phyloP scores from a whole-genome alignment of 805 yeast genomes.

The Alloascoidea africana region DNA sequence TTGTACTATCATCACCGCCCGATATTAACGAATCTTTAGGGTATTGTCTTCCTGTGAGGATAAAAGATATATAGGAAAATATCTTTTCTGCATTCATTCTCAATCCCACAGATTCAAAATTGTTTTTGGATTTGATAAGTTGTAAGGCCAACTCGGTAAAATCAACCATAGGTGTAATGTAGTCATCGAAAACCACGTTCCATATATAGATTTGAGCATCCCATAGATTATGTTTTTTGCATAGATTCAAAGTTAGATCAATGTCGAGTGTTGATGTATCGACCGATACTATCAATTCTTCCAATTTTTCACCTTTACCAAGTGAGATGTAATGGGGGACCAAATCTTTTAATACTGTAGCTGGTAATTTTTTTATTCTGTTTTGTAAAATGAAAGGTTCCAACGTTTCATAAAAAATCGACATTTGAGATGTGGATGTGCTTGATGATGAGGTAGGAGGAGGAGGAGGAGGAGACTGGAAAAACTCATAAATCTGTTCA shows the following conservation, averaged over 20 bases:
- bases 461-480: no score
- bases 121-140: slow-evolving; percentile 5
- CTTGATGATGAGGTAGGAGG: no score
- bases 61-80: slow-evolving; percentile 49
- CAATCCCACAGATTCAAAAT: slow-evolving; percentile 9
- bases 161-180: slow-evolving; percentile 51
- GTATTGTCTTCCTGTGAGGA: slow-evolving; percentile 64
- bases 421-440: slow-evolving; percentile 17
- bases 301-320: slow-evolving; percentile 33
- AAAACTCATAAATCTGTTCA: slow-evolving; percentile 30
- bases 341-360: slow-evolving; percentile 45
- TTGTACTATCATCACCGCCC: slow-evolving; percentile 16
- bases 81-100: slow-evolving; percentile 18
- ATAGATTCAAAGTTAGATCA: slow-evolving; percentile 54
- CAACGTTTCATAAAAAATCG: slow-evolving; percentile 34
- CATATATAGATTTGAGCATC: slow-evolving; percentile 61
- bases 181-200: slow-evolving; percentile 57
- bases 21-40: slow-evolving; percentile 51
- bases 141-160: slow-evolving; percentile 23
- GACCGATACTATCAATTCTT: slow-evolving; percentile 52
- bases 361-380: slow-evolving; percentile 36
- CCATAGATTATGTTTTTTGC: slow-evolving; percentile 36
- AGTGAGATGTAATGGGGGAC: slow-evolving; percentile 31
- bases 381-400: slow-evolving; percentile 35
- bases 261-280: slow-evolving; percentile 61